phyloP scores from a whole-genome alignment of 2,329 filamentous ascomycete species.

The Calonectria leucothoes region DNA sequence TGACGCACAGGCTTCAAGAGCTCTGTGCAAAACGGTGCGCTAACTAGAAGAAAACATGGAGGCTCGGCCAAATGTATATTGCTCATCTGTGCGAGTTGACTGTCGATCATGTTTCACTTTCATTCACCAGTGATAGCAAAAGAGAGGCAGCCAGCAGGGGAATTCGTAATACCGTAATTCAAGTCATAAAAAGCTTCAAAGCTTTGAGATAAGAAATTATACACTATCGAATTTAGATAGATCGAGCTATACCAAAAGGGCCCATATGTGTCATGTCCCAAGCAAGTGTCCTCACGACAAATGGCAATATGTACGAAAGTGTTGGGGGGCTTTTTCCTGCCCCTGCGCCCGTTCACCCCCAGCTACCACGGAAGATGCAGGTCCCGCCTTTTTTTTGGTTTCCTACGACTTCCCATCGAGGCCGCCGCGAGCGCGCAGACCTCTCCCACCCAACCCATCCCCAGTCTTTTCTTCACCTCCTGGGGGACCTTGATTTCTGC shows the following conservation, averaged over 20 bases:
- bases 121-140: background rate
- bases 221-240: conserved; percentile 51
- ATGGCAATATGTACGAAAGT: conserved; percentile 39
- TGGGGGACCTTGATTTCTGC: conserved; percentile 35
- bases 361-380: conserved; percentile 40
- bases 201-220: conserved; percentile 47
- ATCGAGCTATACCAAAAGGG: conserved; percentile 44
- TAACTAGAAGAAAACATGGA: too few relatives aligned
- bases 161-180: background rate
- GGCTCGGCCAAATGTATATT: too few relatives aligned
- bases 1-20: background rate
- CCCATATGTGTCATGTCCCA: conserved; percentile 36
- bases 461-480: conserved; percentile 16
- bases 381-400: conserved; percentile 27
- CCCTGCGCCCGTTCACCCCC: conserved; percentile 34
- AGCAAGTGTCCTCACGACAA: conserved; percentile 35
- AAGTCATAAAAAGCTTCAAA: conserved; percentile 23
- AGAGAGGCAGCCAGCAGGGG: background rate
- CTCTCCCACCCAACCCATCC: conserved; percentile 15
- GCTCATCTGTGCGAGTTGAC: too few relatives aligned
- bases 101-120: too few relatives aligned
- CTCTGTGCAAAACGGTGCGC: background rate
- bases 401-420: conserved; percentile 22
- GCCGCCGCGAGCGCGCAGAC: conserved; percentile 21
- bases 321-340: conserved; percentile 20